Conservation (phyloP, 2,329 filamentous ascomycete genomes). For the Didymella exigua region DNA sequence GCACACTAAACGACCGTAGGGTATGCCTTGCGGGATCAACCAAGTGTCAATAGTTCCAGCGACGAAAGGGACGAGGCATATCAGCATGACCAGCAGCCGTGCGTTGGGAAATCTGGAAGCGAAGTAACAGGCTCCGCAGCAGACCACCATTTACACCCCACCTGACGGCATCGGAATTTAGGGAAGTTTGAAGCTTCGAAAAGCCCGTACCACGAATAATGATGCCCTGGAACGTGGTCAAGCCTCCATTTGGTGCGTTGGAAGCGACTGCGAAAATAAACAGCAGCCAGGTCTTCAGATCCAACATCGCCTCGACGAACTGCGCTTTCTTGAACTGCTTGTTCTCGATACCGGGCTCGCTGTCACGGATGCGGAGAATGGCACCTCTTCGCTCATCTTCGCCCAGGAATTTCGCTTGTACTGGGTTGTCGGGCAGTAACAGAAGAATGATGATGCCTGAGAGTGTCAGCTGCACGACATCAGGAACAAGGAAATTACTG, state of each 20-base stretch:
- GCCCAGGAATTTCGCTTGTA: not conserved
- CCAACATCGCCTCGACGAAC: not conserved
- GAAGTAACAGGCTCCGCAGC: not conserved
- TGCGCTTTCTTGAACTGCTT: not conserved
- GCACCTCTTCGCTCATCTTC: not conserved
- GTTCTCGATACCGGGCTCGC: not conserved
- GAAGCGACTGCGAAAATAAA: not conserved
- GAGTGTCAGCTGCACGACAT: not conserved
- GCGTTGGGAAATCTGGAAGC: not conserved
- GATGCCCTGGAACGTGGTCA: not conserved
- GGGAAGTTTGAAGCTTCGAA: not conserved
- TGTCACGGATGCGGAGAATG: not conserved
- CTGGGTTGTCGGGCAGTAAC: not conserved
- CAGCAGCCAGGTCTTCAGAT: not conserved
- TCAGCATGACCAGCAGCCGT: not conserved
- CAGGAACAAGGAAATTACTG: not conserved
- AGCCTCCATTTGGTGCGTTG: not conserved
- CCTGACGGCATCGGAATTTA: not conserved
- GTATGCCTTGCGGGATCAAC: not conserved
- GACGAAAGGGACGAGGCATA: not conserved
- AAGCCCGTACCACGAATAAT: not conserved
- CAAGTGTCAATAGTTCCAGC: not conserved
- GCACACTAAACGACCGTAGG: not conserved
- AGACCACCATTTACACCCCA: not conserved
- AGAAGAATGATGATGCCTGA: not conserved